A percentile compares a stretch with the other conserved stretches of the same genome.
phyloP scores from a whole-genome alignment of 805 yeast genomes.

The Metschnikowia kofuensis region DNA sequence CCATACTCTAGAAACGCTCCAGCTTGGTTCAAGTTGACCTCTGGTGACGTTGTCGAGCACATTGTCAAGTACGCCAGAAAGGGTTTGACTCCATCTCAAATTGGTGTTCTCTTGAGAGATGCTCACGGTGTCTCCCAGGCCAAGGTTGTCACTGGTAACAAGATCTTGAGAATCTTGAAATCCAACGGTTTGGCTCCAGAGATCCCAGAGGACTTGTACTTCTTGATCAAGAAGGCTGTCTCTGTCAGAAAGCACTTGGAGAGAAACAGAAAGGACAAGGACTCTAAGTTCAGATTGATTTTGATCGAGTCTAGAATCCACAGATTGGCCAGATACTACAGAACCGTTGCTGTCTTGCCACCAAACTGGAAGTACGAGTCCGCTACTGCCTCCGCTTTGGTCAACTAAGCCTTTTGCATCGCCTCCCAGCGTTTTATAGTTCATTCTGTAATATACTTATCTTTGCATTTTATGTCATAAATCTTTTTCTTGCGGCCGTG shows the following conservation, averaged over 20 bases:
- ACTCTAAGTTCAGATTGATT: conserved; percentile 99
- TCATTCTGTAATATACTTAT: conserved; percentile 12
- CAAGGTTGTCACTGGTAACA: conserved; percentile 97
- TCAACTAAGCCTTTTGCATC: conserved; percentile 63
- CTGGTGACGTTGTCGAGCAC: conserved; percentile 96
- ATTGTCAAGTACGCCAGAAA: conserved; percentile 99
- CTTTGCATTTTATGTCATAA: conserved; percentile 6
- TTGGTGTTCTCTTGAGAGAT: conserved; percentile 99
- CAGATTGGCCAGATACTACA: conserved; percentile 99
- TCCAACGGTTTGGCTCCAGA: conserved; percentile 99
- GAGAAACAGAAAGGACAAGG: conserved; percentile 99
- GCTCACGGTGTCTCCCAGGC: conserved; percentile 99
- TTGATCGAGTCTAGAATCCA: conserved; percentile 99
- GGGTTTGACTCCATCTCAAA: conserved; percentile 99
- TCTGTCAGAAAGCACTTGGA: conserved; percentile 99
- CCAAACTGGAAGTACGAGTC: conserved; percentile 99
- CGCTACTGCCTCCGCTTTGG: conserved; percentile 99
- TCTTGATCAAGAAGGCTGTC: conserved; percentile 98
- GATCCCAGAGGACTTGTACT: conserved; percentile 99
- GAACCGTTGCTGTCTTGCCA: conserved; percentile 98
- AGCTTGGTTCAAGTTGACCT: conserved; percentile 97
- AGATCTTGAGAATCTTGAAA: conserved; percentile 98
- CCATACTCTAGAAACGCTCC: conserved; percentile 99
- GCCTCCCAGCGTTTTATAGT: conserved; percentile 4
- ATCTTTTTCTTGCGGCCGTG: not conserved